Evolutionary conservation across 176 grass and related monocot genomes (phyloP).

Genomic region (Dendrocalamus sinicus): DNA sequence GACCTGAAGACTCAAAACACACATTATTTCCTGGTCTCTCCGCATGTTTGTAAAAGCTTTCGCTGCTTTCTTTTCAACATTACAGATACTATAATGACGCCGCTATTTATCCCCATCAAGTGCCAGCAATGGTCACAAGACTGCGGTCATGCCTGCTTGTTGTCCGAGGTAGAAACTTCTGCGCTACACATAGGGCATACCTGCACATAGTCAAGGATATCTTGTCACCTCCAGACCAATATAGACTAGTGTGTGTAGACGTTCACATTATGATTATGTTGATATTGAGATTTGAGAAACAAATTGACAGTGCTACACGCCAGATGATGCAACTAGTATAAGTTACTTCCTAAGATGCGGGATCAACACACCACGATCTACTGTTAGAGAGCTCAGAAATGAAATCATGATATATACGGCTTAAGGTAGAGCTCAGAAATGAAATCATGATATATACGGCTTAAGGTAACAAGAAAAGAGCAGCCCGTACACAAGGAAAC

Average conservation of each 20-base stretch:
- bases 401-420: neutral
- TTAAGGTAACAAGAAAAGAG: constrained; percentile 24
- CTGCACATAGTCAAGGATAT: constrained; percentile 46
- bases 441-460: neutral
- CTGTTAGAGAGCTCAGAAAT: constrained; percentile 1
- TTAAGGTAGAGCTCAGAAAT: constrained; percentile 21
- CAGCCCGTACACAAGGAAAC: neutral
- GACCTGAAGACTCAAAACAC: neutral
- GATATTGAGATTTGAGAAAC: constrained; percentile 13
- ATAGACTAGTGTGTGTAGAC: neutral
- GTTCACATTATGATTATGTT: neutral
- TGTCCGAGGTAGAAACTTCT: constrained; percentile 83
- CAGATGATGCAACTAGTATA: constrained; percentile 12
- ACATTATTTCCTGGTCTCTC: constrained; percentile 22
- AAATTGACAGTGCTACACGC: neutral
- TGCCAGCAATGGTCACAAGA: constrained; percentile 12
- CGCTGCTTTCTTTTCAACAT: constrained; percentile 26
- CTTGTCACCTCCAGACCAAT: constrained; percentile 31
- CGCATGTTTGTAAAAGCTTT: constrained; percentile 2
- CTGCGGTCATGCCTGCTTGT: constrained; percentile 53
- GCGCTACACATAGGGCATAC: constrained; percentile 84
- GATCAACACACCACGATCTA: neutral
- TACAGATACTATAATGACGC: constrained; percentile 30
- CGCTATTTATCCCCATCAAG: constrained; percentile 31
- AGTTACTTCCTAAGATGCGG: constrained; percentile 28